Evolutionary conservation across 2,329 filamentous ascomycete genomes (phyloP).

Genomic region (Scorias spongiosa): DNA sequence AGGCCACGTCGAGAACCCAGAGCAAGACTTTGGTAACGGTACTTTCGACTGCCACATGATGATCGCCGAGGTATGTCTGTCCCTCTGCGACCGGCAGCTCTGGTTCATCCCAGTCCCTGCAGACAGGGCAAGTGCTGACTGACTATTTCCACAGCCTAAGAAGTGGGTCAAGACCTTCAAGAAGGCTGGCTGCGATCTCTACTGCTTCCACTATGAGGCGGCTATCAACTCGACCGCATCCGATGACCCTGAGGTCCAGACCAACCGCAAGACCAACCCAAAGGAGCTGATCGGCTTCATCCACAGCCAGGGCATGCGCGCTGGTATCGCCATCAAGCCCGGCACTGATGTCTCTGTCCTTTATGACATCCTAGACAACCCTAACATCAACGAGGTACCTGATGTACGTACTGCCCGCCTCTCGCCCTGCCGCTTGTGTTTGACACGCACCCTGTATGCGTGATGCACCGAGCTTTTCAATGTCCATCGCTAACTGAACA

Average conservation of each 20-base stretch:
- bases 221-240: constrained; percentile 71
- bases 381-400: constrained; percentile 59
- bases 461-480: not conserved
- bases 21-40: constrained; percentile 55
- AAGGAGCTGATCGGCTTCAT: constrained; percentile 80
- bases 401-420: constrained; percentile 65
- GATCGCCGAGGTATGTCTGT: constrained; percentile 71
- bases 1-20: constrained; percentile 63
- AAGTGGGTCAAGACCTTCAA: constrained; percentile 96
- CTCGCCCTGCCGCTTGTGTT: not conserved
- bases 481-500: not conserved
- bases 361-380: constrained; percentile 70
- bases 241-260: constrained; percentile 56
- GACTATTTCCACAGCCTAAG: constrained; percentile 51
- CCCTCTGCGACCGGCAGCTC: not conserved
- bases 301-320: constrained; percentile 73
- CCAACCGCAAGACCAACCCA: constrained; percentile 61
- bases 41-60: constrained; percentile 99
- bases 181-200: constrained; percentile 88
- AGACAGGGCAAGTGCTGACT: not conserved
- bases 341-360: constrained; percentile 80
- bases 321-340: constrained; percentile 92
- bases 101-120: too few relatives aligned
- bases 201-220: constrained; percentile 99
- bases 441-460: not conserved